phyloP scores from a whole-genome alignment of 2,329 filamentous ascomycete species.

The Aspergillus transmontanensis region DNA sequence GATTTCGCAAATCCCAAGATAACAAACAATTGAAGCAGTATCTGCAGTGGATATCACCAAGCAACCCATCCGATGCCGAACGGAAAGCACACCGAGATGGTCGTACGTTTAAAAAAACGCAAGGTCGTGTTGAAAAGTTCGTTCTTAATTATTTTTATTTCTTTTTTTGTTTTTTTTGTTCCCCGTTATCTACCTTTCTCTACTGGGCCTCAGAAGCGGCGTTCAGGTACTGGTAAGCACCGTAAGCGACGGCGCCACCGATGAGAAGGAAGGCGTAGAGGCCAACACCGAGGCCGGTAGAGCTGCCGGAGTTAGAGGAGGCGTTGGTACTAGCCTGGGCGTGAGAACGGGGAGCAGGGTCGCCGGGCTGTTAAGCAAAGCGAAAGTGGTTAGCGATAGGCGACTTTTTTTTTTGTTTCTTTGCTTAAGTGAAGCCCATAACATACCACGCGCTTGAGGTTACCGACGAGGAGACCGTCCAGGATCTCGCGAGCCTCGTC shows the following conservation, averaged over 20 bases:
- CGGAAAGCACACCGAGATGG: neutral
- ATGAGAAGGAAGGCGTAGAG: conserved; percentile 80
- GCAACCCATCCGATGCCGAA: conserved; percentile 12
- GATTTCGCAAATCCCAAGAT: conserved; percentile 3
- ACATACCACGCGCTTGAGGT: conserved; percentile 77
- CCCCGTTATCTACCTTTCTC: conserved; percentile 7
- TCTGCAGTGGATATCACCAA: conserved; percentile 18
- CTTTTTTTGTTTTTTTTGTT: conserved; percentile 2
- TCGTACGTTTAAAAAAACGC: conserved; percentile 1
- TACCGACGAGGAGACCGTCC: conserved; percentile 72
- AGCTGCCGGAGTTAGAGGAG: conserved; percentile 28
- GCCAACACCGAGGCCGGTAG: conserved; percentile 66
- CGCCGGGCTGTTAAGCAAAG: conserved; percentile 59
- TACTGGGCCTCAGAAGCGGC: conserved; percentile 31
- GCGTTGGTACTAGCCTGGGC: conserved; percentile 51
- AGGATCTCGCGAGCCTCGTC: conserved; percentile 97
- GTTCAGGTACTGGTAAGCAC: conserved; percentile 78
- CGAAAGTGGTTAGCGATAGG: neutral
- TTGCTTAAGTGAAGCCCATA: conserved; percentile 7
- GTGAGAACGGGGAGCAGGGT: conserved; percentile 71
- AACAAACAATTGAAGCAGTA: conserved; percentile 7
- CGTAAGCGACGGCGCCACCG: conserved; percentile 76
- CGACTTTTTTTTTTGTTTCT: neutral
- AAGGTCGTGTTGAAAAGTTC: conserved; percentile 1
- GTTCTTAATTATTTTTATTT: conserved; percentile 2